Evolutionary conservation across 371 early-diverging fungal genomes (phyloP), one percentile per base, ranked within the genome.

Genomic region (Mortierella sp.): DNA sequence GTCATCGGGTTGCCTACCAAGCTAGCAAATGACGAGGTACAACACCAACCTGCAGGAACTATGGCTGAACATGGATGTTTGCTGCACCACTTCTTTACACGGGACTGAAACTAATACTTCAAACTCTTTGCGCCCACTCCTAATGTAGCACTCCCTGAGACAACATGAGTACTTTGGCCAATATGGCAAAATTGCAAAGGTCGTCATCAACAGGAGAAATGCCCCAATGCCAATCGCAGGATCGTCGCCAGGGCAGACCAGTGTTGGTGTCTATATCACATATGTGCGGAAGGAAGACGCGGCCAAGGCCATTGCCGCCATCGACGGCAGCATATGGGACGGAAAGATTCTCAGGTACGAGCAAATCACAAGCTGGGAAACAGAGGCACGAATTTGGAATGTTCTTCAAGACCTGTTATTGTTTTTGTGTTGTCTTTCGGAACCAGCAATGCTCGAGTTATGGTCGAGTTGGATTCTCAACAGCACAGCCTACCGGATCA

Each of bases 131-230:
- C 28, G 13, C 28, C 42, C 42, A 38, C 74, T 63, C 55, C 42
- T 38, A 38, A 38, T 38, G 42, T 75, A 78, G 80, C 80, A 84
- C 54, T 72, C 91, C 13, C 88, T 99, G 74, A 92, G 96, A 73
- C 93, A 94, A 50, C 89, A 90, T 52, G 98, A 98, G 75, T 98
- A 96, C 88, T 98, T 99, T 94, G 99, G 99, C 14, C 98, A 99
- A 88, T 99, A 95, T 90, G 99, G 99, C 57, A 97, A 96, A 77
- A 97, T 99, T 72, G 90, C 94, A 55, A 96, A 97, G 84, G 93
- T 98, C n/a, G 97, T 98, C 34, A 93, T 97, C 74, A 96, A 96
- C 80, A 91, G 91, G 70, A 89, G 94, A 75, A 93, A 92, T 54
- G 92, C 94, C 45, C 93, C 93, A 45, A 89, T 92, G 45, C 84